A percentile compares a stretch with the other conserved stretches of the same genome.
Conservation (phyloP, 306 rosid species). For the Medicago ruthenica region DNA sequence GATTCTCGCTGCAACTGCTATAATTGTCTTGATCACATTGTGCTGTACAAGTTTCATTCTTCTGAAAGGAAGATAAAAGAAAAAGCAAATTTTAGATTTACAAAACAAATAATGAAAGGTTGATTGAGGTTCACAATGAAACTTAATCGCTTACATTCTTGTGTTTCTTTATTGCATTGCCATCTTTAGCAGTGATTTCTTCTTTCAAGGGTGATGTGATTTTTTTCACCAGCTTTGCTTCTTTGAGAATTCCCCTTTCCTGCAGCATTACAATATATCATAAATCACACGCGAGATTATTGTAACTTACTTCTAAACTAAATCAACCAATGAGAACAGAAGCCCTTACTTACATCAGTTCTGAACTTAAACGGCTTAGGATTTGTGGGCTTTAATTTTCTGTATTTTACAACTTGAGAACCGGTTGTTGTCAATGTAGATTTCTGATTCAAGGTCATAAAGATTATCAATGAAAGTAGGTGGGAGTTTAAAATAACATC, state of each 20-base stretch:
- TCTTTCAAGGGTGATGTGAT: slow-evolving; percentile 56
- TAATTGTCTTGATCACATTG: slow-evolving; percentile 39
- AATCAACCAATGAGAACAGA: slow-evolving; percentile 35
- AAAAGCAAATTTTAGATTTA: neutral
- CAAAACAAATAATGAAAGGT: neutral
- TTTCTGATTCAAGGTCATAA: slow-evolving; percentile 55
- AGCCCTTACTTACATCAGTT: slow-evolving; percentile 75
- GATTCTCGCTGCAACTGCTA: slow-evolving; percentile 49
- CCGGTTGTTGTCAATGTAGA: slow-evolving; percentile 41
- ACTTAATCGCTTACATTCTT: slow-evolving; percentile 47
- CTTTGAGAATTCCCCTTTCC: slow-evolving; percentile 94
- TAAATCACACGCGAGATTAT: slow-evolving; percentile 21
- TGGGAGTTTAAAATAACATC: slow-evolving; percentile 5
- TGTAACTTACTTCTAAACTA: neutral
- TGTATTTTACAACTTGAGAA: slow-evolving; percentile 68
- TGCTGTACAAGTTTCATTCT: slow-evolving; percentile 43
- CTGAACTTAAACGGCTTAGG: slow-evolving; percentile 95
- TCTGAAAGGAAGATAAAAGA: slow-evolving; percentile 43
- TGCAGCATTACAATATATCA: slow-evolving; percentile 42
- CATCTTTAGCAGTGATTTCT: slow-evolving; percentile 55
- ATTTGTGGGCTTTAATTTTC: slow-evolving; percentile 79
- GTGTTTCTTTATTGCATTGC: slow-evolving; percentile 48
- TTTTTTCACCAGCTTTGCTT: slow-evolving; percentile 79
- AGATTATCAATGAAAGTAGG: neutral
- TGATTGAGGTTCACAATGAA: neutral